Percentiles rank a stretch among this genome's conserved stretches.
phyloP scores from a whole-genome alignment of 2,329 filamentous ascomycete genomes.

The Pyricularia pennisetigena region DNA sequence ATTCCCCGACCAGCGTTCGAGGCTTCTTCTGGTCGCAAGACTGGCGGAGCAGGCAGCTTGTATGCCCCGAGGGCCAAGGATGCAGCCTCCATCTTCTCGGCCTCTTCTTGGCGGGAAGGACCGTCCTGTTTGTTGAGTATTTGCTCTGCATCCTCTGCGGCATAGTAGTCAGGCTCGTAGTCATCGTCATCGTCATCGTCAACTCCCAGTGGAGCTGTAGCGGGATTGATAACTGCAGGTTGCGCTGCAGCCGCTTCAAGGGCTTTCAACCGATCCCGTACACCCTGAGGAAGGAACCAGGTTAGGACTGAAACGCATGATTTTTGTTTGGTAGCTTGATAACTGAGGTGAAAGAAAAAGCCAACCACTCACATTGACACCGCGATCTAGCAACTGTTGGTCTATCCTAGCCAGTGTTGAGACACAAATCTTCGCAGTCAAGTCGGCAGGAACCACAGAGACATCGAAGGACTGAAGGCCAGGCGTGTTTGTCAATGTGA shows the following conservation, averaged over 20 bases:
- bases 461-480: conserved; percentile 75
- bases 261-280: conserved; percentile 38
- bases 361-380: conserved; percentile 52
- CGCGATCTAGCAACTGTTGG: conserved; percentile 55
- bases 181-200: conserved; percentile 77
- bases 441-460: conserved; percentile 61
- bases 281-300: conserved; percentile 24
- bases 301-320: too few species aligned
- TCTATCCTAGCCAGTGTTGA: conserved; percentile 68
- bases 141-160: conserved; percentile 68
- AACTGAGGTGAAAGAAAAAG: conserved; percentile 14
- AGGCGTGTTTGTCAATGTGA: conserved; percentile 70
- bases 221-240: conserved; percentile 40
- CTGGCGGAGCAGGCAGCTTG: conserved; percentile 66
- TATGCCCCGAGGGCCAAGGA: conserved; percentile 65
- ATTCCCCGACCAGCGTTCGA: conserved; percentile 66
- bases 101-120: conserved; percentile 44
- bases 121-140: conserved; percentile 69
- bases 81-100: conserved; percentile 32
- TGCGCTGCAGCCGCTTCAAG: conserved; percentile 29
- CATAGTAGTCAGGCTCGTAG: conserved; percentile 81
- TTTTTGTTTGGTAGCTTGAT: too few species aligned
- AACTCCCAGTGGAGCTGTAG: conserved; percentile 52
- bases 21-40: conserved; percentile 61
- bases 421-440: conserved; percentile 75